These are phyloP conservation scores for Monascus ruber DNA, from an alignment of 2,329 filamentous ascomycete genomes.

Conservation along the genomic window DNA sequence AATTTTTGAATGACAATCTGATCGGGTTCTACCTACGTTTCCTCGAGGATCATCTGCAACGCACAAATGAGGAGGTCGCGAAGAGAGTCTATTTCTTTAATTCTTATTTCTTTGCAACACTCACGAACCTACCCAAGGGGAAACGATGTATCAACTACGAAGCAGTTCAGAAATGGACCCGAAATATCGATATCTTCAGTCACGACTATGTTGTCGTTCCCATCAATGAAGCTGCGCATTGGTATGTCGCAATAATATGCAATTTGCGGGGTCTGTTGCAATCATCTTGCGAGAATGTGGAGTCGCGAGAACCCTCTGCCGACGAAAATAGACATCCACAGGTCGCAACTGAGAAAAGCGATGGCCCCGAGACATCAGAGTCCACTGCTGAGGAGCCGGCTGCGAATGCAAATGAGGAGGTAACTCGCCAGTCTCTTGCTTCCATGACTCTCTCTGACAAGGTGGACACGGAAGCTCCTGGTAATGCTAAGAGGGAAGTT, in stretches of 20 bases:
- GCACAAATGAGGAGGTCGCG: constrained; percentile 43
- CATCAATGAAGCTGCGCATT: constrained; percentile 77
- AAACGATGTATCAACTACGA: constrained; percentile 63
- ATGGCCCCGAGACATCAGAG: constrained; percentile 19
- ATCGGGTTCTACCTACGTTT: constrained; percentile 78
- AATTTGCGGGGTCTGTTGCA: constrained; percentile 58
- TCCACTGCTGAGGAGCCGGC: constrained; percentile 1
- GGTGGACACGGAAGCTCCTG: background rate
- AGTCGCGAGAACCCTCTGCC: background rate
- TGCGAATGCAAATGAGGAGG: constrained; percentile 11
- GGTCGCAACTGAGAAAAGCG: constrained; percentile 11
- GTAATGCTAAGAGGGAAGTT: constrained; percentile 2
- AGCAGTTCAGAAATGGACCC: constrained; percentile 77
- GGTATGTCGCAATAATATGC: constrained; percentile 93
- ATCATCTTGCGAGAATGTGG: constrained; percentile 8
- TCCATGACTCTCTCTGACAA: constrained; percentile 19
- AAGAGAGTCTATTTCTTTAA: constrained; percentile 77
- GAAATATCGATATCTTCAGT: constrained; percentile 68
- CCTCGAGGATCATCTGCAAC: constrained; percentile 51
- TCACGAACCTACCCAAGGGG: constrained; percentile 50
- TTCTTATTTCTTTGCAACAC: constrained; percentile 76
- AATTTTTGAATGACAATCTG: constrained; percentile 87
- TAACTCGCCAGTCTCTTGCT: constrained; percentile 13
- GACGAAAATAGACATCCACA: constrained; percentile 5
- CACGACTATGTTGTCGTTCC: constrained; percentile 87